Percentiles rank a stretch among this genome's conserved stretches.
These are phyloP conservation scores for Curvularia lunata DNA, from an alignment of 2,329 filamentous ascomycete genomes.

Conservation along the genomic window DNA sequence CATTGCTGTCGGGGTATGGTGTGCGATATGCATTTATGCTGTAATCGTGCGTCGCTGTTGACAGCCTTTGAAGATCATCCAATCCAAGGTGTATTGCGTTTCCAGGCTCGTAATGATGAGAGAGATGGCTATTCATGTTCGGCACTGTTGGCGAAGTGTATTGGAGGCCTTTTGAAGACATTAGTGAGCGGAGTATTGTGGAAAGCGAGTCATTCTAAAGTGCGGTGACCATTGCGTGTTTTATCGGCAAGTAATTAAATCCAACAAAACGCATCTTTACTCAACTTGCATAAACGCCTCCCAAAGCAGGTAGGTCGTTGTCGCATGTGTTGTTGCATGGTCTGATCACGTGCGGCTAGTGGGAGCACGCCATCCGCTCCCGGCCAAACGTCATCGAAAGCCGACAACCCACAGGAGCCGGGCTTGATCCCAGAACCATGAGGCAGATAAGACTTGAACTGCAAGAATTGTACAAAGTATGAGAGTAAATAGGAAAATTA, in stretches of 20 bases:
- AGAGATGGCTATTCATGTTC: slow-evolving; percentile 37
- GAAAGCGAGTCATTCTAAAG: slow-evolving; percentile 7
- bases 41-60: slow-evolving; percentile 35
- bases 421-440: slow-evolving; percentile 18
- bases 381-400: slow-evolving; percentile 33
- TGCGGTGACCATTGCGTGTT: slow-evolving; percentile 7
- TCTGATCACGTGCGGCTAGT: slow-evolving; percentile 28
- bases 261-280: slow-evolving; percentile 10
- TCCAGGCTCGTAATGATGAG: slow-evolving; percentile 34
- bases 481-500: slow-evolving; percentile 10
- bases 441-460: slow-evolving; percentile 8
- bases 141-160: slow-evolving; percentile 38
- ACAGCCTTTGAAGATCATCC: slow-evolving; percentile 42
- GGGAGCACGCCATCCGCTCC: slow-evolving; percentile 27
- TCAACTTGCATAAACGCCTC: slow-evolving; percentile 27
- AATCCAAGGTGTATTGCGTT: slow-evolving; percentile 28
- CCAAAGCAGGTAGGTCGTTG: slow-evolving; percentile 23
- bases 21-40: slow-evolving; percentile 35
- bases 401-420: slow-evolving; percentile 21
- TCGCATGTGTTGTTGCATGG: slow-evolving; percentile 16
- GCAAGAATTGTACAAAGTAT: slow-evolving; percentile 7
- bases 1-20: slow-evolving; percentile 45
- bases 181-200: slow-evolving; percentile 30
- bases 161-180: slow-evolving; percentile 33
- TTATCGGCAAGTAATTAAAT: slow-evolving; percentile 6